These are phyloP conservation scores for Mesostigma viride DNA, from an alignment of 139 green algal genomes.

Conservation along the genomic window DNA sequence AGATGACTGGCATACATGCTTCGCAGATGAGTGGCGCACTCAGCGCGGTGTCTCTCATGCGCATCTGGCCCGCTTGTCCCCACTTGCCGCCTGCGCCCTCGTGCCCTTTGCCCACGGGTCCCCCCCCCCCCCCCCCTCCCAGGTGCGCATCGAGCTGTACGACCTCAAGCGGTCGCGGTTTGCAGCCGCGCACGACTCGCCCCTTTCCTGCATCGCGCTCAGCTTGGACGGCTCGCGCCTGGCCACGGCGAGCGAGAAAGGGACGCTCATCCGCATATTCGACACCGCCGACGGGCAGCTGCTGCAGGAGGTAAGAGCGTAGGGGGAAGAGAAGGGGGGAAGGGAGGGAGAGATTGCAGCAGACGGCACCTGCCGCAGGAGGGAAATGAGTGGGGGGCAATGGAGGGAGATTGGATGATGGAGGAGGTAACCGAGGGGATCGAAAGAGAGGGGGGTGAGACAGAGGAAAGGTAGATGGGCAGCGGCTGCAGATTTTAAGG, in stretches of 20 bases:
- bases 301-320: constrained; percentile 45
- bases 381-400: no score
- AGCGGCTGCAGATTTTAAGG: no score
- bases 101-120: no score
- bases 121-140: no score
- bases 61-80: not conserved
- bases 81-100: not conserved
- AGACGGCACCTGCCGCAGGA: not conserved
- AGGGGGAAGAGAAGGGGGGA: not conserved
- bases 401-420: no score
- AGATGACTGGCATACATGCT: no score
- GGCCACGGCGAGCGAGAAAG: constrained; percentile 77
- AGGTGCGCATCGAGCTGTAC: constrained; percentile 89
- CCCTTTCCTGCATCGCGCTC: constrained; percentile 62
- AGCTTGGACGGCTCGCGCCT: constrained; percentile 69
- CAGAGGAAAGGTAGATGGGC: no score
- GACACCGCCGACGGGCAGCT: constrained; percentile 65
- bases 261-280: constrained; percentile 82
- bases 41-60: no score
- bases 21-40: no score
- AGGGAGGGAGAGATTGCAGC: not conserved
- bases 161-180: constrained; percentile 78
- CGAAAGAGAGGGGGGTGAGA: no score
- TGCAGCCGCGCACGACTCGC: constrained; percentile 71
- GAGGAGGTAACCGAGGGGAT: no score